Base-by-base conservation (phyloP, 805 yeast species). In the Trichomonascus vanleenenianus region DNA sequence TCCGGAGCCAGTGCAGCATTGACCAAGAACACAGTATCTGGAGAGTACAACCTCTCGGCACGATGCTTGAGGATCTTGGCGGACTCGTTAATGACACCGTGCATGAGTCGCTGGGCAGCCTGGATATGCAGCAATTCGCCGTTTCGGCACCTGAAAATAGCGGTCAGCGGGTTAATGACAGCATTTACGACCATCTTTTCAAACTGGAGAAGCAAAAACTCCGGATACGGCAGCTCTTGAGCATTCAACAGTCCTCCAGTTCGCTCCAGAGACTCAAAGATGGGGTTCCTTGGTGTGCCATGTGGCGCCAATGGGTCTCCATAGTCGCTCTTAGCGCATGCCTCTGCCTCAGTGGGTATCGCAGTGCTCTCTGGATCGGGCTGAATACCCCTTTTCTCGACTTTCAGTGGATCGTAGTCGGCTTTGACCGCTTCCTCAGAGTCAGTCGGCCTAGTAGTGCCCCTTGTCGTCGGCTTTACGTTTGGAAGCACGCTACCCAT, bases 141-240 rank as follows among this genome's bases (percentile, higher is more conserved):
- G 57, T 93, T 93, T 33, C 72, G 59, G 58, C 93, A 83, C 60
- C 85, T 83, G 20, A 85, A 64, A 18, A 87, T 66, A 0, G 96
- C 83, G 0, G 96, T 84, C 25, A 83, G 66, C 0, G 96, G 84
- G 57, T 93, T 91, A 52, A 91, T 80, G 57, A 93, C 85, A 1
- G 85, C 74, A 58, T 93, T 93, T 16, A 84, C 80, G 39, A 83
- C 70, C 47, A 91, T 74, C 61, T 91, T 93, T 54, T 80, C 82
- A 53, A 81, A 67, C 63, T 86, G 95, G 1, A 79, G 74, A 25
- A 77, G 54, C 31, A 80, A 61, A 47, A 79, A 61, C 34, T 73
- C 76, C 19, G 71, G 71, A 39, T 72, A 67, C 1, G 55, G 47
- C 30, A 65, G 46, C 11, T 39, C 34, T 35, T 48, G 34, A 3